These are phyloP conservation scores for Syzygium grande DNA, from an alignment of 345 rosid genomes.

Conservation along the genomic window DNA sequence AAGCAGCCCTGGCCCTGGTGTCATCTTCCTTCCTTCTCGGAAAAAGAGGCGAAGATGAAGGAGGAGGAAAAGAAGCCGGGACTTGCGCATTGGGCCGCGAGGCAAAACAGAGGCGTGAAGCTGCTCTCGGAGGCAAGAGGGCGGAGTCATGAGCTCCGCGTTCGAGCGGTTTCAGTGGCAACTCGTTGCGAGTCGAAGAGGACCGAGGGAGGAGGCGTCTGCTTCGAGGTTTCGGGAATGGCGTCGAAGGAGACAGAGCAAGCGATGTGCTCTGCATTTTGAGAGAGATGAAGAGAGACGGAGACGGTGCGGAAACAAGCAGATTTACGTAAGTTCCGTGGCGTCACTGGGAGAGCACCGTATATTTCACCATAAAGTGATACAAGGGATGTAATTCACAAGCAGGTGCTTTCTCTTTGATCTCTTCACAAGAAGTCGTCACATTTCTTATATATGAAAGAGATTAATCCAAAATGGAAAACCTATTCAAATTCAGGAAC, in stretches of 20 bases:
- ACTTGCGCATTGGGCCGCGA: background rate
- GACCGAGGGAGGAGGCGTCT: background rate
- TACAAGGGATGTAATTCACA: too few species aligned
- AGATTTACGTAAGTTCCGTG: too few species aligned
- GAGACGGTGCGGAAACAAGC: background rate
- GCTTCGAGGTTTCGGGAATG: background rate
- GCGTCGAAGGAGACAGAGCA: conserved; percentile 3
- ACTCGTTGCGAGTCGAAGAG: background rate
- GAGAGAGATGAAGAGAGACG: background rate
- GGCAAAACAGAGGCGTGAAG: background rate
- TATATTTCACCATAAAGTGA: too few species aligned
- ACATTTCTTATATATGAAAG: too few species aligned
- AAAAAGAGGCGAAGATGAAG: background rate
- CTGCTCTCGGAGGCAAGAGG: background rate
- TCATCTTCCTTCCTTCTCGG: background rate
- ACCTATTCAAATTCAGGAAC: too few species aligned
- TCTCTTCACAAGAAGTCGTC: too few species aligned
- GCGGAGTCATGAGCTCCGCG: background rate
- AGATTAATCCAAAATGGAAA: too few species aligned
- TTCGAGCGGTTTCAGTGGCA: background rate
- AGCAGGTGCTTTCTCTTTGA: too few species aligned
- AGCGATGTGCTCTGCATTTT: conserved; percentile 9
- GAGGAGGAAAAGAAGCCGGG: background rate
- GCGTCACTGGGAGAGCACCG: background rate
- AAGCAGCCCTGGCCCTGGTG: conserved; percentile 3